Evolutionary conservation across 805 yeast genomes (phyloP).

Genomic region (Pichia ethanolica): DNA sequence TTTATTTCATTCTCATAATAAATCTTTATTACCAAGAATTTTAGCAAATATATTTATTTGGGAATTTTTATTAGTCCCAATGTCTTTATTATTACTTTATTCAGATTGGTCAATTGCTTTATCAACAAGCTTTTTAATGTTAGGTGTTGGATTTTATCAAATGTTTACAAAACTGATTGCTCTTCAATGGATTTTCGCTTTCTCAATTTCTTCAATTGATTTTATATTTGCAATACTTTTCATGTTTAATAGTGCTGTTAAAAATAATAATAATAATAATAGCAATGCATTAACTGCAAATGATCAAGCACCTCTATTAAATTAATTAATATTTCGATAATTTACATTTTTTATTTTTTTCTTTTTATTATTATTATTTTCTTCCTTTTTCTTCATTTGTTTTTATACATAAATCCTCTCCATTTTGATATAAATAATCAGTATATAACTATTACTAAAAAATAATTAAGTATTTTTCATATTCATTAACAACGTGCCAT

Average conservation of each 20-base stretch:
- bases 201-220: conserved; percentile 52
- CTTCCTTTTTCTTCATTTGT: neutral
- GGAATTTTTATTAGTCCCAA: conserved; percentile 67
- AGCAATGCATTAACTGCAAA: conserved; percentile 1
- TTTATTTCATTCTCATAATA: conserved; percentile 52
- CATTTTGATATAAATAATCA: too few relatives aligned
- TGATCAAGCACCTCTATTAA: conserved; percentile 30
- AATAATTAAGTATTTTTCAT: neutral
- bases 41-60: conserved; percentile 70
- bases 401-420: neutral
- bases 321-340: conserved; percentile 5
- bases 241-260: conserved; percentile 31
- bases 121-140: conserved; percentile 46
- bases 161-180: conserved; percentile 62
- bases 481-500: conserved; percentile 25
- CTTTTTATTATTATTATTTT: neutral
- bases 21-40: conserved; percentile 49
- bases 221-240: conserved; percentile 43
- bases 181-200: conserved; percentile 81
- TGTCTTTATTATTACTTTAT: conserved; percentile 45
- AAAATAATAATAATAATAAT: neutral
- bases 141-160: conserved; percentile 69
- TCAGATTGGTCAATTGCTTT: conserved; percentile 70
- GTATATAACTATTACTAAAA: neutral
- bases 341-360: neutral